Conservation (phyloP, 1,284 basidiomycete genomes). For the Leccinum subrobustum region DNA sequence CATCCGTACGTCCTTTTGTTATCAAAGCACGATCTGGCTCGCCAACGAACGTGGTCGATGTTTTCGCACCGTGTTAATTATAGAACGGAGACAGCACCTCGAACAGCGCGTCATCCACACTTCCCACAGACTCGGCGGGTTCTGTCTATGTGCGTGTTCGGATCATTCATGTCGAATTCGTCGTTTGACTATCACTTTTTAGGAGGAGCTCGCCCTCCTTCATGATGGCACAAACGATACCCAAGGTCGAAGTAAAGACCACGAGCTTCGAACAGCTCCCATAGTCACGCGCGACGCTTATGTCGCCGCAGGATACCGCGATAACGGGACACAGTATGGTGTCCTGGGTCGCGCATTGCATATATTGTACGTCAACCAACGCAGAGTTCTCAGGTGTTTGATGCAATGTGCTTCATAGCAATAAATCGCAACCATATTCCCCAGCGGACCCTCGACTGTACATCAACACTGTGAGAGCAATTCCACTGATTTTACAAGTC, state of each 20-base stretch:
- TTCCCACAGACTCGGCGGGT: conserved; percentile 5
- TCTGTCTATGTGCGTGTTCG: conserved; percentile 25
- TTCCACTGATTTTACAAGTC: neutral
- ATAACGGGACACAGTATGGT: conserved; percentile 50
- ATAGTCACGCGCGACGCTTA: conserved; percentile 55
- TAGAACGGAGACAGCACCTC: conserved; percentile 8
- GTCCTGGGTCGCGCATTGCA: conserved; percentile 49
- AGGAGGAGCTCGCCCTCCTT: conserved; percentile 46
- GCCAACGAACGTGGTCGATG: neutral
- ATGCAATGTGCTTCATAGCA: conserved; percentile 8
- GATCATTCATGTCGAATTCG: neutral
- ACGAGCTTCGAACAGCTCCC: conserved; percentile 53
- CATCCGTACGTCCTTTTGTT: conserved; percentile 15
- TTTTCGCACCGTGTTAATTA: neutral
- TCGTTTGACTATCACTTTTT: neutral
- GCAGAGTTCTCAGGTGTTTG: neutral
- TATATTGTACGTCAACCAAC: conserved; percentile 39
- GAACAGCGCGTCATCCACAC: conserved; percentile 7
- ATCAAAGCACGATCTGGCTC: neutral
- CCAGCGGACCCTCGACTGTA: conserved; percentile 51
- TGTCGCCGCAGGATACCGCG: conserved; percentile 33
- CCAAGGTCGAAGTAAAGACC: conserved; percentile 30
- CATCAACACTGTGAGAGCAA: conserved; percentile 51
- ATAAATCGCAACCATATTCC: conserved; percentile 33
- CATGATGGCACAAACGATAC: conserved; percentile 29